Conservation (phyloP, 2,329 filamentous ascomycete genomes). For the Diaporthe sp. region DNA sequence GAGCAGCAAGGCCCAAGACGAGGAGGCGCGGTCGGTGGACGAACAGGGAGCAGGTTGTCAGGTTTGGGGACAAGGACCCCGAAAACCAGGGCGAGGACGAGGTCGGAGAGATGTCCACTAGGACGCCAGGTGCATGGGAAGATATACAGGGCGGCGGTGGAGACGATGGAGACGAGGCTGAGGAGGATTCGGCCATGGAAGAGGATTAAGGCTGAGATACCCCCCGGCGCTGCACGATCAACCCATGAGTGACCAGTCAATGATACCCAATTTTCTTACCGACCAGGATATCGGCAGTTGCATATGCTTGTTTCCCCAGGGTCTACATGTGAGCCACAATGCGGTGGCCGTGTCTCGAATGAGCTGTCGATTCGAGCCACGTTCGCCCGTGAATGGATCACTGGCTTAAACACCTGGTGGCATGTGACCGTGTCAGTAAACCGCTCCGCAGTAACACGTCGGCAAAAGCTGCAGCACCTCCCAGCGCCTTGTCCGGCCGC, state of each 20-base stretch:
- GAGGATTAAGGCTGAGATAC: conserved; percentile 36
- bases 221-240: background rate
- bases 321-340: background rate
- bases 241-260: conserved; percentile 5
- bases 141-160: conserved; percentile 35
- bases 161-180: conserved; percentile 41
- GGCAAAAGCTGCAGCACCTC: background rate
- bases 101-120: conserved; percentile 3
- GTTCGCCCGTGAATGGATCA: background rate
- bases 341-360: background rate
- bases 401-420: no score
- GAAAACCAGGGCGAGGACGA: conserved; percentile 13
- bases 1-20: conserved; percentile 30
- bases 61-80: conserved; percentile 28
- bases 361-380: background rate
- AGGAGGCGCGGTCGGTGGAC: conserved; percentile 30
- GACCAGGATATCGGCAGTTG: background rate
- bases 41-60: conserved; percentile 30
- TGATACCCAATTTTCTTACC: conserved; percentile 33
- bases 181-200: conserved; percentile 42
- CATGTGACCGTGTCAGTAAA: conserved; percentile 1
- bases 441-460: background rate
- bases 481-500: background rate
- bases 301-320: background rate
- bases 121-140: conserved; percentile 19